Conservation (phyloP, 306 rosid species). For the Nissolia schottii region DNA sequence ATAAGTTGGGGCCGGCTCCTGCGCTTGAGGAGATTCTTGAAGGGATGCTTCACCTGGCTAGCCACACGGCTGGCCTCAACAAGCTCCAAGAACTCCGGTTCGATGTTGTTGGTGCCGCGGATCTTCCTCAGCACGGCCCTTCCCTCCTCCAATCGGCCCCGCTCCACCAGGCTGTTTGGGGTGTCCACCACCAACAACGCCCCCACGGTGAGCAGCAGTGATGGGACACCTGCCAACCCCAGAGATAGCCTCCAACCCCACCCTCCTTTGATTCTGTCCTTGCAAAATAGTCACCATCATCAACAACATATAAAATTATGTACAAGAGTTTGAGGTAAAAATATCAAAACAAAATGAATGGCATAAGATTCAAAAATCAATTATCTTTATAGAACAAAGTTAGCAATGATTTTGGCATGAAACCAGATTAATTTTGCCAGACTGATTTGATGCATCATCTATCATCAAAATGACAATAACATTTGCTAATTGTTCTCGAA, state of each 20-base stretch:
- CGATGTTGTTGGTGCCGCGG: conserved; percentile 66
- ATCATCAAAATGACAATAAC: no score
- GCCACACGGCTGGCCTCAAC: conserved; percentile 76
- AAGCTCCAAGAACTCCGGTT: conserved; percentile 73
- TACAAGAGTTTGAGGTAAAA: not conserved
- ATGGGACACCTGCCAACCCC: conserved; percentile 81
- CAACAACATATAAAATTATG: not conserved
- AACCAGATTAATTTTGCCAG: not conserved
- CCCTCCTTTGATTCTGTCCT: conserved; percentile 60
- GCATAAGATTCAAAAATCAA: not conserved
- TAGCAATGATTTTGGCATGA: not conserved
- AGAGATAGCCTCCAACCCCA: conserved; percentile 96
- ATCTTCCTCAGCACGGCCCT: conserved; percentile 56
- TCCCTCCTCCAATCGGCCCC: conserved; percentile 82
- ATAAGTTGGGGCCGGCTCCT: conserved; percentile 69
- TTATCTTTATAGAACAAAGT: not conserved
- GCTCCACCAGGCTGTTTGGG: conserved; percentile 79
- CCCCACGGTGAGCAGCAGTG: conserved; percentile 65
- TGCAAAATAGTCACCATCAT: not conserved
- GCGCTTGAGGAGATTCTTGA: conserved; percentile 59
- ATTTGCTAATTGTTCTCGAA: no score
- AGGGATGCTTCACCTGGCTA: conserved; percentile 67
- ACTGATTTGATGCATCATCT: no score
- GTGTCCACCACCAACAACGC: conserved; percentile 81
- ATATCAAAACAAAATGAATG: not conserved